Conservation (phyloP, 1,139 yeast species). For the Diutina sp. region DNA sequence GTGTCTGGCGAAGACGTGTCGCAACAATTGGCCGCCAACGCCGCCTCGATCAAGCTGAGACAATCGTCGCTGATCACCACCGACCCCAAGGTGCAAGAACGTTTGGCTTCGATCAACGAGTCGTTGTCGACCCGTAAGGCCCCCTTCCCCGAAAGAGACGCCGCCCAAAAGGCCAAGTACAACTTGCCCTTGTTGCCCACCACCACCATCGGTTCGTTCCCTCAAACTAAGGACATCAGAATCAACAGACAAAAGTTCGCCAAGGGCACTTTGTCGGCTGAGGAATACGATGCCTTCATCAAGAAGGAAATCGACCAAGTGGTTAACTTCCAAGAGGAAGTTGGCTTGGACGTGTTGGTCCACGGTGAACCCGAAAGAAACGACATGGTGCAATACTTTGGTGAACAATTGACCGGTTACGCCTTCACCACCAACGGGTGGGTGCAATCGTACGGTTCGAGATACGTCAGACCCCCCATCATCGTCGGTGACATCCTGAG, state of each 20-base stretch:
- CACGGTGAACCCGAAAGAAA: constrained; percentile 99
- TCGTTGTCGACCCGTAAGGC: constrained; percentile 74
- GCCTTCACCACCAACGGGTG: constrained; percentile 98
- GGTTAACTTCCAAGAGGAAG: constrained; percentile 97
- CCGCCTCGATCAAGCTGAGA: constrained; percentile 79
- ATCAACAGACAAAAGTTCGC: constrained; percentile 94
- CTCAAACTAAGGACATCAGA: constrained; percentile 98
- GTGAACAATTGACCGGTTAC: constrained; percentile 96
- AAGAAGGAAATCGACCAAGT: constrained; percentile 92
- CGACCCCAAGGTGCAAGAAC: constrained; percentile 80
- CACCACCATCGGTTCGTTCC: constrained; percentile 99
- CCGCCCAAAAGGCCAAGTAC: constrained; percentile 75
- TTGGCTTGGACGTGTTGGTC: constrained; percentile 93
- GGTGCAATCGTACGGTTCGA: constrained; percentile 99
- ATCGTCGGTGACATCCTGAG: constrained; percentile 98
- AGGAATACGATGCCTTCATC: constrained; percentile 91
- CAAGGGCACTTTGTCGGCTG: constrained; percentile 91
- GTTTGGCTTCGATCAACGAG: constrained; percentile 73
- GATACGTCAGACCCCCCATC: constrained; percentile 99
- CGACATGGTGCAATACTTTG: constrained; percentile 99
- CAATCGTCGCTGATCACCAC: constrained; percentile 78
- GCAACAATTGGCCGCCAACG: constrained; percentile 67
- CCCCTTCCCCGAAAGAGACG: constrained; percentile 79
- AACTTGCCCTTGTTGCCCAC: constrained; percentile 98
- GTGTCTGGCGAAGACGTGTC: constrained; percentile 68